Conservation (phyloP, 116 monocot species). For the Trichopus zeylanicus region DNA sequence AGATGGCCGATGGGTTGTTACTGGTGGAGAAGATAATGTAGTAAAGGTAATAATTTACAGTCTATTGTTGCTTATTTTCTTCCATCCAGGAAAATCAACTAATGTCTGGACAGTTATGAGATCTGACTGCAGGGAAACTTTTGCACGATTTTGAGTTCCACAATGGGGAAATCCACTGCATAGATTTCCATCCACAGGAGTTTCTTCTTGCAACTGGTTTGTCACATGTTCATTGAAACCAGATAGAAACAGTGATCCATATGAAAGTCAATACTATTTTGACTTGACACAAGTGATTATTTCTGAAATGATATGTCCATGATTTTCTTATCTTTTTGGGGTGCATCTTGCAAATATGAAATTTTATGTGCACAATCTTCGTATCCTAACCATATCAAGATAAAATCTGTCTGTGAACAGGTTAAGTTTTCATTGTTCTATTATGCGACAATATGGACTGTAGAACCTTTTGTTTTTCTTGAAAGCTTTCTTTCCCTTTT, state of each 20-base stretch:
- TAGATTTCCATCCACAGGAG: slow-evolving; percentile 88
- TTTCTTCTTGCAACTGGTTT: slow-evolving; percentile 89
- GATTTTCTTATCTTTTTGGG: too few relatives aligned
- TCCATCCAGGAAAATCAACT: slow-evolving; percentile 8
- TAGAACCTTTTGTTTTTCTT: too few relatives aligned
- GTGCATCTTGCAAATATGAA: too few relatives aligned
- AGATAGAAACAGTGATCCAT: background rate
- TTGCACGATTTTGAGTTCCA: slow-evolving; percentile 88
- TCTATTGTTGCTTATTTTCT: background rate
- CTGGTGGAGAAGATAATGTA: slow-evolving; percentile 84
- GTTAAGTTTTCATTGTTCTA: too few relatives aligned
- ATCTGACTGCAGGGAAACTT: slow-evolving; percentile 91
- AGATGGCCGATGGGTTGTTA: slow-evolving; percentile 96
- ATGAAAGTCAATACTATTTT: background rate
- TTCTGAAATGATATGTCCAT: background rate
- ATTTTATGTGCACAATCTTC: too few relatives aligned
- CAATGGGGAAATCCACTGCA: slow-evolving; percentile 54
- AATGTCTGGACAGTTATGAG: slow-evolving; percentile 59
- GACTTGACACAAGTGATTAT: background rate
- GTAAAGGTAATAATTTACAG: slow-evolving; percentile 50
- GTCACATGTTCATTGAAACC: background rate
- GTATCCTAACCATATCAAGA: too few relatives aligned
- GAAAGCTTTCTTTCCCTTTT: background rate
- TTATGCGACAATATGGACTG: too few relatives aligned
- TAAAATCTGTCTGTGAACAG: too few relatives aligned